These are phyloP conservation scores for Suillus variegatus DNA, from an alignment of 768 basidiomycete species.

Conservation along the genomic window DNA sequence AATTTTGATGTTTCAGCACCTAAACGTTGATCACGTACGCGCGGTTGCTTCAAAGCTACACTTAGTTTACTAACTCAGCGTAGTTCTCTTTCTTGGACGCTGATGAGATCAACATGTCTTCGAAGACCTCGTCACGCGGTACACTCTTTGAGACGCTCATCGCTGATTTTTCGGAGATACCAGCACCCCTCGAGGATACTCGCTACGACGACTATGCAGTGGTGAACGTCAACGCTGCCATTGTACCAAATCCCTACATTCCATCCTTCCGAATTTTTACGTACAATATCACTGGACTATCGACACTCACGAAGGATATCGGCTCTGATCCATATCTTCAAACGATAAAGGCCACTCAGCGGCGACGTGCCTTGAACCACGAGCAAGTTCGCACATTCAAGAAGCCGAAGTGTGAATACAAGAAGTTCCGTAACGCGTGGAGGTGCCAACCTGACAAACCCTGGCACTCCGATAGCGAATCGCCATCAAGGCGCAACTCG, in stretches of 20 bases:
- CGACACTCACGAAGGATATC: background rate
- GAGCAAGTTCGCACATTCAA: conserved; percentile 45
- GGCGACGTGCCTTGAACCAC: conserved; percentile 38
- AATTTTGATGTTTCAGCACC: conserved; percentile 47
- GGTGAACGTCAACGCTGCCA: conserved; percentile 76
- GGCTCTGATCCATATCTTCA: conserved; percentile 7
- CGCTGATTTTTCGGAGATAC: conserved; percentile 65
- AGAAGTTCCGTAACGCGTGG: conserved; percentile 59
- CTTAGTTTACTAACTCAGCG: background rate
- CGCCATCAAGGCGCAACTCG: conserved; percentile 71
- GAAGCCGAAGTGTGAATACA: conserved; percentile 45
- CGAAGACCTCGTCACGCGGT: conserved; percentile 7
- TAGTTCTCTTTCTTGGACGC: conserved; percentile 60
- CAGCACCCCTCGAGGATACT: conserved; percentile 46
- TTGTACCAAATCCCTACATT: conserved; percentile 85
- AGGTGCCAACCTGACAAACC: conserved; percentile 60
- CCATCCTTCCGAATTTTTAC: conserved; percentile 80
- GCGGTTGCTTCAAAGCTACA: conserved; percentile 11
- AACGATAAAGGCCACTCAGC: background rate
- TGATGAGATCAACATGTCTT: conserved; percentile 51
- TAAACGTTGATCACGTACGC: conserved; percentile 80
- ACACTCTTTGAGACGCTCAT: conserved; percentile 48
- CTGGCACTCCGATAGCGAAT: conserved; percentile 62
- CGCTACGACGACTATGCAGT: conserved; percentile 70
- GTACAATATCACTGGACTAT: conserved; percentile 66